These are phyloP conservation scores for Mortierella sp. DNA, from an alignment of 371 early-diverging fungal genomes.

Conservation along the genomic window DNA sequence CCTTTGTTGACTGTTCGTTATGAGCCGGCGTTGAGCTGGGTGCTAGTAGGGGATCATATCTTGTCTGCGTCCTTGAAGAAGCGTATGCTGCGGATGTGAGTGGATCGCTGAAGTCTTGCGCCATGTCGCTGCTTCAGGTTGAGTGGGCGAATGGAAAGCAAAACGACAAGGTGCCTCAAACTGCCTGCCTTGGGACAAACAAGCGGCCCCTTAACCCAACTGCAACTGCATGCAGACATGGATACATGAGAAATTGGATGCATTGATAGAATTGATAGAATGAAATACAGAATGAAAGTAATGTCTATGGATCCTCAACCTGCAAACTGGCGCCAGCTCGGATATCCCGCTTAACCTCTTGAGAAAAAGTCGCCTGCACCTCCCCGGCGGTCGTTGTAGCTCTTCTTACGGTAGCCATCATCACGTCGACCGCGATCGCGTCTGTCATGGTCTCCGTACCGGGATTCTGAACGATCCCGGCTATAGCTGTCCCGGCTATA, in stretches of 20 bases:
- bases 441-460: conserved; percentile 2
- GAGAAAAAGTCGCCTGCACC: conserved; percentile 33
- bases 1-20: neutral
- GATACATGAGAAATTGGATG: no score
- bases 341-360: conserved; percentile 18
- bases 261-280: neutral
- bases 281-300: no score
- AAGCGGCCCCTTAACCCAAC: no score
- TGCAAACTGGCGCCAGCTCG: no score
- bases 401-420: conserved; percentile 8
- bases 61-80: conserved; percentile 26
- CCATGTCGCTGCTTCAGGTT: conserved; percentile 14
- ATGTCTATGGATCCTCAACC: no score
- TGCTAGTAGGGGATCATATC: conserved; percentile 30
- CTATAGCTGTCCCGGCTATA: conserved; percentile 25
- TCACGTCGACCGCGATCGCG: neutral
- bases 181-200: no score
- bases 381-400: conserved; percentile 11
- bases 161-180: no score
- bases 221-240: no score
- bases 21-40: conserved; percentile 1
- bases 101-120: conserved; percentile 48
- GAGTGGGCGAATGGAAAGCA: neutral
- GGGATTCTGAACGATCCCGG: conserved; percentile 23
- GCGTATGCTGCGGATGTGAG: conserved; percentile 47